These are phyloP conservation scores for Penicillium polonicum DNA, from an alignment of 2,329 filamentous ascomycete genomes.

Conservation along the genomic window DNA sequence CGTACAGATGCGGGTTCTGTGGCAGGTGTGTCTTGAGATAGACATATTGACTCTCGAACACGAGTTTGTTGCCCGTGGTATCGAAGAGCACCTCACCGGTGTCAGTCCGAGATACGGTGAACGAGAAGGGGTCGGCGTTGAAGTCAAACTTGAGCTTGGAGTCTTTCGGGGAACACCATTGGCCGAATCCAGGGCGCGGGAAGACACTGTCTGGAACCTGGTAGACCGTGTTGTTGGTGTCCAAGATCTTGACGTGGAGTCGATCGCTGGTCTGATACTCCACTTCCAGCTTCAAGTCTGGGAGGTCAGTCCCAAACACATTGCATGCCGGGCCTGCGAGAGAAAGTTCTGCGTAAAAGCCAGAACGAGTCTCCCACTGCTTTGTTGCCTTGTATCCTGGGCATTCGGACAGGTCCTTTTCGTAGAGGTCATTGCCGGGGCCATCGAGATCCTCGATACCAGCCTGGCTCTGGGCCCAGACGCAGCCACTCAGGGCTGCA, in stretches of 20 bases:
- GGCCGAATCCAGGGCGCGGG: constrained; percentile 9
- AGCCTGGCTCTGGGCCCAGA: constrained; percentile 16
- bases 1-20: constrained; percentile 64
- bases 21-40: constrained; percentile 66
- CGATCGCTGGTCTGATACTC: constrained; percentile 59
- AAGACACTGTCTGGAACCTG: constrained; percentile 25
- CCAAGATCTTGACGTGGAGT: constrained; percentile 50
- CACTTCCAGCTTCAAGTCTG: constrained; percentile 53
- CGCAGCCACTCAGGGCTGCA: constrained; percentile 10
- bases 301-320: constrained; percentile 55
- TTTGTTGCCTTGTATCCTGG: constrained; percentile 15
- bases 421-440: constrained; percentile 37
- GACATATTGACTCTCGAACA: constrained; percentile 72
- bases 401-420: constrained; percentile 43
- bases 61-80: constrained; percentile 59
- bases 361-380: constrained; percentile 9
- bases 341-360: constrained; percentile 55
- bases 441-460: constrained; percentile 27
- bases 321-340: constrained; percentile 66
- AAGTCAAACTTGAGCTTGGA: constrained; percentile 12
- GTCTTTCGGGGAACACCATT: constrained; percentile 10
- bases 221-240: constrained; percentile 15
- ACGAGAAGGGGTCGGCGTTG: constrained; percentile 57
- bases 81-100: constrained; percentile 53
- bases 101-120: constrained; percentile 48